Evolutionary conservation across 2,329 filamentous ascomycete genomes (phyloP).

Genomic region (Graphilbum fragrans): DNA sequence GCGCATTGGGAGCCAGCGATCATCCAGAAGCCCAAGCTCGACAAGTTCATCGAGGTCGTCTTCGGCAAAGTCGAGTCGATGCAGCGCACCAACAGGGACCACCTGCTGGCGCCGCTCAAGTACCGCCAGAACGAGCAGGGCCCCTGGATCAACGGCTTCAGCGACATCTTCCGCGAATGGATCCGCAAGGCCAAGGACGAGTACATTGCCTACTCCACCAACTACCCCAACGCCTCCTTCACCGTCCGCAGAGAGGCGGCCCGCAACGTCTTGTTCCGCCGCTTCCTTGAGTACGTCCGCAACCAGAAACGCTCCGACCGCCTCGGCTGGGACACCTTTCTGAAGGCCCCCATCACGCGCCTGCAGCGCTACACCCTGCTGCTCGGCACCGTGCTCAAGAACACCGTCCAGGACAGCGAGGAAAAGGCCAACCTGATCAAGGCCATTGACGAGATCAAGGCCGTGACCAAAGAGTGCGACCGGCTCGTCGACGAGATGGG

Average conservation of each 20-base stretch:
- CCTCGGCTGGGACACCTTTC: conserved; percentile 85
- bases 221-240: conserved; percentile 74
- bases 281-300: conserved; percentile 72
- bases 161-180: conserved; percentile 96
- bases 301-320: conserved; percentile 69
- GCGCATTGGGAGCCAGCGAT: conserved; percentile 62
- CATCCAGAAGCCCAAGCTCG: conserved; percentile 64
- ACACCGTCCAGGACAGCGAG: conserved; percentile 72
- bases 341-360: conserved; percentile 87
- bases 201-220: conserved; percentile 85
- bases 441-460: conserved; percentile 84
- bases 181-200: conserved; percentile 82
- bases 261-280: conserved; percentile 72
- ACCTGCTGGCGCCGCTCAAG: conserved; percentile 84
- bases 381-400: conserved; percentile 70
- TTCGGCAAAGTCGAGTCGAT: conserved; percentile 88
- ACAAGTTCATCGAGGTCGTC: conserved; percentile 70
- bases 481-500: conserved; percentile 83
- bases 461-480: conserved; percentile 83
- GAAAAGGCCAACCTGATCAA: conserved; percentile 76
- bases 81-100: conserved; percentile 83
- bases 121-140: conserved; percentile 96
- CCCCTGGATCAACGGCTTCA: conserved; percentile 87
- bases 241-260: conserved; percentile 75
- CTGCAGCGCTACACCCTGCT: conserved; percentile 83